Evolutionary conservation across 768 basidiomycete species (phyloP).

Genomic region (Suillus alpinus): DNA sequence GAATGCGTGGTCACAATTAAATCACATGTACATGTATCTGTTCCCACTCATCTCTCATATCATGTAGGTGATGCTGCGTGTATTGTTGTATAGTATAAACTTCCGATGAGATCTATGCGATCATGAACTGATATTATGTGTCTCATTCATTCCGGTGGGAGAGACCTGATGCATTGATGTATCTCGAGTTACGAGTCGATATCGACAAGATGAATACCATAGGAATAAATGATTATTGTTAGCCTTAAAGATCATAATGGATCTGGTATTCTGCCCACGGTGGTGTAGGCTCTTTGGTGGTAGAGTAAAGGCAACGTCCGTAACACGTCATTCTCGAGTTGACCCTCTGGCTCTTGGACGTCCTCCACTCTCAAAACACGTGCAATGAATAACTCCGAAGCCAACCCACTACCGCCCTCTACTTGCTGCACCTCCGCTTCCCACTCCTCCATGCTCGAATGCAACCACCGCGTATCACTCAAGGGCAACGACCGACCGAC

Average conservation of each 20-base stretch:
- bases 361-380: constrained; percentile 65
- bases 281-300: constrained; percentile 59
- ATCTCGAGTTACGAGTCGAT: not conserved
- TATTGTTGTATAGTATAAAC: not conserved
- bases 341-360: constrained; percentile 24
- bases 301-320: constrained; percentile 59
- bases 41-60: too few species aligned
- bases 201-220: not conserved
- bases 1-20: too few species aligned
- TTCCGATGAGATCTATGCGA: not conserved
- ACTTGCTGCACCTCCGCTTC: constrained; percentile 12
- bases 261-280: constrained; percentile 33
- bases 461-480: constrained; percentile 46
- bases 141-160: not conserved
- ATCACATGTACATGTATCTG: too few species aligned
- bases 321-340: constrained; percentile 13
- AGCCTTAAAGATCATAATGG: constrained; percentile 1
- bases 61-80: not conserved
- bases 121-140: not conserved
- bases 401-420: constrained; percentile 33
- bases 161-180: not conserved
- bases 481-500: constrained; percentile 61
- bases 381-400: constrained; percentile 80
- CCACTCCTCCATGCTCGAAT: constrained; percentile 14
- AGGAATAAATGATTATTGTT: not conserved